phyloP scores from a whole-genome alignment of 495 filamentous ascomycete genomes.

The Mycothermus thermophilus region DNA sequence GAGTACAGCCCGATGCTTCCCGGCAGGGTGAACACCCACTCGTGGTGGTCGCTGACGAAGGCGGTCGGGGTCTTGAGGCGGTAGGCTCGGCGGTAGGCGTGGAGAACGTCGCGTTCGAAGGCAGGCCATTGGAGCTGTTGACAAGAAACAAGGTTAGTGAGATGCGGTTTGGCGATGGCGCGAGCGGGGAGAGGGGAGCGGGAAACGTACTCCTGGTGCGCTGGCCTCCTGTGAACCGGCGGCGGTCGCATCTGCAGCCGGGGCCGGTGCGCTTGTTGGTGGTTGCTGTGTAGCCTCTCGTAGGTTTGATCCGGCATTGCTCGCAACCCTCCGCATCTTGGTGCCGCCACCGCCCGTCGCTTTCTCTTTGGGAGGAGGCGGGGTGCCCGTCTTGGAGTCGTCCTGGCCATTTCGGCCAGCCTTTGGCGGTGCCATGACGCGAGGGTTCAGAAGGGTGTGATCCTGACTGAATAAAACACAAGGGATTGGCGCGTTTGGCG shows the following conservation, averaged over 20 bases:
- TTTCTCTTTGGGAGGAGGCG: constrained; percentile 29
- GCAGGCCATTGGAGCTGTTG: constrained; percentile 61
- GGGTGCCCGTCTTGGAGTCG: constrained; percentile 35
- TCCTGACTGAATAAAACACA: too few relatives aligned
- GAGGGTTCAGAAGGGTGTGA: not conserved
- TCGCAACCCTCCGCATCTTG: constrained; percentile 34
- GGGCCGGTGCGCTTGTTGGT: constrained; percentile 14
- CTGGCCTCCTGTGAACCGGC: constrained; percentile 12
- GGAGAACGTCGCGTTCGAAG: constrained; percentile 56
- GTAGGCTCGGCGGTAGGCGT: constrained; percentile 69
- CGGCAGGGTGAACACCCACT: constrained; percentile 52
- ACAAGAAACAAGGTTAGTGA: too few relatives aligned
- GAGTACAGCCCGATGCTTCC: constrained; percentile 55
- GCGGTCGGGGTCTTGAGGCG: constrained; percentile 55
- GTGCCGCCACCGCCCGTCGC: constrained; percentile 21
- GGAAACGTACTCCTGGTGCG: constrained; percentile 18
- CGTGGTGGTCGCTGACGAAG: constrained; percentile 57
- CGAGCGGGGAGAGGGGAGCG: not conserved
- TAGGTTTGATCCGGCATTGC: constrained; percentile 29
- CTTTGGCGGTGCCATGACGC: constrained; percentile 25
- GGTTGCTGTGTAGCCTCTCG: constrained; percentile 26
- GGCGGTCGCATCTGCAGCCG: constrained; percentile 11
- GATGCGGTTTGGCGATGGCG: too few relatives aligned
- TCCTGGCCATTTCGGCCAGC: constrained; percentile 24
- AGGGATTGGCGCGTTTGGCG: too few relatives aligned